Percentiles rank a stretch among this genome's conserved stretches.
phyloP scores from a whole-genome alignment of 345 rosid species.

The Citrus cavaleriei region DNA sequence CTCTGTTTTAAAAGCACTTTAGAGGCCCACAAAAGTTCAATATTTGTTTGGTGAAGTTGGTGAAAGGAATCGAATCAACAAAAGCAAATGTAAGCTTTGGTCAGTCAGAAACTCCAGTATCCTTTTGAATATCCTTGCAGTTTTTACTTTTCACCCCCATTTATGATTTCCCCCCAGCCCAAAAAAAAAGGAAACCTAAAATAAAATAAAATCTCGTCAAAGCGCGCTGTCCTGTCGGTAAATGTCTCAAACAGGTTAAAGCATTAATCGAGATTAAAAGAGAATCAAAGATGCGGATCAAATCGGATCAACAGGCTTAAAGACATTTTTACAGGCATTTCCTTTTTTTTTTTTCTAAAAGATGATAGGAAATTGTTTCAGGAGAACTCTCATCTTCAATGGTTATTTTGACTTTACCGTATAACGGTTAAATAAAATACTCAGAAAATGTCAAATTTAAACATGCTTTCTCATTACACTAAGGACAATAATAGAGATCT shows the following conservation, averaged over 20 bases:
- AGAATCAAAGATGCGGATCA: neutral
- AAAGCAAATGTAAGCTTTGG: constrained; percentile 24
- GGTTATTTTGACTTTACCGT: constrained; percentile 6
- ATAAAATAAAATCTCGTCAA: neutral
- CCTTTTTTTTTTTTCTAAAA: neutral
- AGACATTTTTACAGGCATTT: neutral
- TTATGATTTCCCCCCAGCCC: neutral
- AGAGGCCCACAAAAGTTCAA: constrained; percentile 31
- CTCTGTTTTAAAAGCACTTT: constrained; percentile 2
- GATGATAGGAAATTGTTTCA: neutral
- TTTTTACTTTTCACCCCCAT: neutral
- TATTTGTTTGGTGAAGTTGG: constrained; percentile 24
- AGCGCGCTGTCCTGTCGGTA: neutral
- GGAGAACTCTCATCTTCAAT: neutral
- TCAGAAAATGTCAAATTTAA: neutral
- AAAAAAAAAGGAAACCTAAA: neutral
- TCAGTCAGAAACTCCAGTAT: constrained; percentile 13
- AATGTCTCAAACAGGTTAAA: neutral
- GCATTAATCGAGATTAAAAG: neutral
- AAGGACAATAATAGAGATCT: neutral
- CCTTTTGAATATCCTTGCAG: constrained; percentile 25
- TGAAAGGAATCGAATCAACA: constrained; percentile 29
- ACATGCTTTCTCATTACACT: neutral
- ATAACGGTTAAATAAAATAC: neutral
- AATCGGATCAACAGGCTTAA: neutral